Conservation (phyloP, 129 eudicot genomes). For the Flaveria linearis region DNA sequence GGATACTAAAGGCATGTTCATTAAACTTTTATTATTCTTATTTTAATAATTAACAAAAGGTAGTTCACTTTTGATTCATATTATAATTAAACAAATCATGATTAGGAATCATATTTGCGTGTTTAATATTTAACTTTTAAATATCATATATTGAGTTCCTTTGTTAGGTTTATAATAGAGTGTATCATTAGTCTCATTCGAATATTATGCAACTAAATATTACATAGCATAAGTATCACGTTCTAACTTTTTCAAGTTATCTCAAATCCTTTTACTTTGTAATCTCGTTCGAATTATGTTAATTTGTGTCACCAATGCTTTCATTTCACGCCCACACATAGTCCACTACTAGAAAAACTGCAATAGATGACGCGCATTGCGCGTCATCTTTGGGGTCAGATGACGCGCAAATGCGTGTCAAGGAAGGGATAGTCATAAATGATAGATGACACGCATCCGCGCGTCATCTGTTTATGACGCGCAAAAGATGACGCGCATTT, state of each 20-base stretch:
- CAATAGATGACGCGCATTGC: no score
- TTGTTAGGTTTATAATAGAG: not conserved
- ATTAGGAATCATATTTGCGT: constrained; percentile 28
- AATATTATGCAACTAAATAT: constrained; percentile 10
- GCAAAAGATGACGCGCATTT: no score
- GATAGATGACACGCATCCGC: no score
- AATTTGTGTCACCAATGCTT: constrained; percentile 21
- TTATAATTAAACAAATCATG: constrained; percentile 19
- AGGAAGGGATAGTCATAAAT: no score
- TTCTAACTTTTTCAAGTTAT: constrained; percentile 12
- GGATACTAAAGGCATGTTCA: constrained; percentile 23
- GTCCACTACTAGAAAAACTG: no score
- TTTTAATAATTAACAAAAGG: constrained; percentile 27
- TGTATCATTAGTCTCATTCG: not conserved
- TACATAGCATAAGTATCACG: constrained; percentile 23
- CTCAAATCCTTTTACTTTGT: constrained; percentile 7
- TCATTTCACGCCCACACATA: constrained; percentile 12
- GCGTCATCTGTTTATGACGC: no score
- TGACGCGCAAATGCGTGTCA: no score
- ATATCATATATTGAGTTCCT: not conserved
- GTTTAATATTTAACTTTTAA: not conserved
- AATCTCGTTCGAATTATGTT: constrained; percentile 24
- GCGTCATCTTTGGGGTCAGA: no score
- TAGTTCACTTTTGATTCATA: constrained; percentile 32
- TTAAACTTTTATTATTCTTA: constrained; percentile 10